Conservation (phyloP, 495 filamentous ascomycete genomes). For the Daldinia decipiens region DNA sequence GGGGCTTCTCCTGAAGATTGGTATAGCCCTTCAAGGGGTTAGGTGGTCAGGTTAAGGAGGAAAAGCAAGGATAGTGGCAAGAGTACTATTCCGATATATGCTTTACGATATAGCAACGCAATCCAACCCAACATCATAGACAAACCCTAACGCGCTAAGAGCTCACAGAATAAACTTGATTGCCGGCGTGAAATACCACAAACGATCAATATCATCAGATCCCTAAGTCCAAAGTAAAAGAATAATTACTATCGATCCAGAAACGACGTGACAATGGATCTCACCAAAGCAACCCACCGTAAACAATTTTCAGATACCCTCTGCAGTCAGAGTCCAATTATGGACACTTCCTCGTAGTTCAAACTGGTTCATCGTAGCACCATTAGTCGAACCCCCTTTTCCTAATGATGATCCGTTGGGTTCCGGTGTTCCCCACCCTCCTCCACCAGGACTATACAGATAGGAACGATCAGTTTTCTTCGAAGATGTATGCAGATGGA, state of each 20-base stretch:
- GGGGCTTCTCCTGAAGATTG: background rate
- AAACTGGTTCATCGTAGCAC: slow-evolving; percentile 1
- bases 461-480: background rate
- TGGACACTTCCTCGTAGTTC: slow-evolving; percentile 20
- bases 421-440: slow-evolving; percentile 10
- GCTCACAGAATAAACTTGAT: background rate
- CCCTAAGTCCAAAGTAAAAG: background rate
- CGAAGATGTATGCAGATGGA: background rate
- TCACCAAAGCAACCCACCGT: background rate
- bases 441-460: slow-evolving; percentile 14
- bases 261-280: background rate
- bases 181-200: background rate
- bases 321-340: slow-evolving; percentile 15
- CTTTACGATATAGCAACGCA: background rate
- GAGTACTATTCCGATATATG: background rate
- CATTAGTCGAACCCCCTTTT: slow-evolving; percentile 10
- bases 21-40: background rate
- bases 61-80: background rate
- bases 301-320: background rate
- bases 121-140: background rate
- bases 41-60: background rate
- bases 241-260: background rate
- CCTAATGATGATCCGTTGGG: background rate
- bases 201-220: slow-evolving; percentile 2
- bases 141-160: background rate